Conservation (phyloP, 2,329 filamentous ascomycete species). For the Botrytis galanthina region DNA sequence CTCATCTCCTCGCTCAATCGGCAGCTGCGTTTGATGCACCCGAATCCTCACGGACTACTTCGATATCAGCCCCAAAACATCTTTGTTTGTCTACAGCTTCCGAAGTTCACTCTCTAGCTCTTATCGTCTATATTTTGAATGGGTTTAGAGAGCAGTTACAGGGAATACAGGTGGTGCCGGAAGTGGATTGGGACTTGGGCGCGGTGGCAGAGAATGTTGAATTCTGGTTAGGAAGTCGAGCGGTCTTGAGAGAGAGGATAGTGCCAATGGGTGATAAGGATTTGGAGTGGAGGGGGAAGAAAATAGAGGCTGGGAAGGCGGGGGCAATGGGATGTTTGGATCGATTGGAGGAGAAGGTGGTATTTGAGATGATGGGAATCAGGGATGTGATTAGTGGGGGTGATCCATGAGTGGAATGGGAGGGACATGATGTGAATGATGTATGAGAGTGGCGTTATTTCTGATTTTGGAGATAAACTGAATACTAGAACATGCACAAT, state of each 20-base stretch:
- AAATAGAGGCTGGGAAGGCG: constrained; percentile 33
- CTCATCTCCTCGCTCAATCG: constrained; percentile 70
- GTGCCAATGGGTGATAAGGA: constrained; percentile 72
- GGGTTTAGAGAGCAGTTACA: constrained; percentile 56
- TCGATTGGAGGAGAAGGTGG: constrained; percentile 71
- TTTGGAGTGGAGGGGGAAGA: constrained; percentile 54
- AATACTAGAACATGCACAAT: constrained; percentile 5
- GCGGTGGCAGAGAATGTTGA: constrained; percentile 79
- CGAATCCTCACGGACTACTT: constrained; percentile 50
- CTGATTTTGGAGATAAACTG: not conserved
- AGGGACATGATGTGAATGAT: not conserved
- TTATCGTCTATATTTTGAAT: constrained; percentile 71
- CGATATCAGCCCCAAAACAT: constrained; percentile 52
- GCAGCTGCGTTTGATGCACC: constrained; percentile 68
- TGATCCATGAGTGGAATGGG: constrained; percentile 20
- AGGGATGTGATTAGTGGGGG: constrained; percentile 34
- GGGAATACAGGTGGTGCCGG: constrained; percentile 69
- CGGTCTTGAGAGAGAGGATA: constrained; percentile 68
- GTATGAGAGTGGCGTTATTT: constrained; percentile 12
- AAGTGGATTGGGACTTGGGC: constrained; percentile 71
- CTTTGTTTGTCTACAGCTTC: constrained; percentile 71
- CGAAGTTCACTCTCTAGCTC: constrained; percentile 75
- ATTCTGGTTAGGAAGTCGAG: constrained; percentile 70
- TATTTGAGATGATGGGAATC: constrained; percentile 57
- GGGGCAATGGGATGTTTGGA: constrained; percentile 41